Percentiles rank a stretch among this genome's conserved stretches.
phyloP scores from a whole-genome alignment of 2,329 filamentous ascomycete species.

The Pseudogymnoascus sp. region DNA sequence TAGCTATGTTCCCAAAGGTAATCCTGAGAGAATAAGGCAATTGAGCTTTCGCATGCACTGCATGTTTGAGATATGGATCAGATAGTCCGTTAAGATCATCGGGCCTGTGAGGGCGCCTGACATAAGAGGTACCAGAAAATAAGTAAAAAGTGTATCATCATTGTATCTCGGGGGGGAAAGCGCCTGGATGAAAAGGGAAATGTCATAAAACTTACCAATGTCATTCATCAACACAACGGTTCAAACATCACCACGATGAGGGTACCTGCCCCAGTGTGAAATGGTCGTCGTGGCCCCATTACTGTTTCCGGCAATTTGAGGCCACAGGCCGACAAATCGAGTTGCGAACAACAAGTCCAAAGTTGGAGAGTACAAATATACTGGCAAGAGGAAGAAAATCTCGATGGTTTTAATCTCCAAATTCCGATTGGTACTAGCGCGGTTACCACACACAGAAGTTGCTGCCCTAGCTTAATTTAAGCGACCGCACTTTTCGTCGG shows the following conservation, averaged over 20 bases:
- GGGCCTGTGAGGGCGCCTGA: slow-evolving; percentile 59
- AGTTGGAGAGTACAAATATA: background rate
- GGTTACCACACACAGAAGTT: background rate
- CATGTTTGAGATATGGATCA: slow-evolving; percentile 43
- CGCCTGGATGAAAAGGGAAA: background rate
- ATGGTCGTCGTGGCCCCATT: background rate
- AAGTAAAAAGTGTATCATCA: slow-evolving; percentile 69
- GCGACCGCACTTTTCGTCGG: slow-evolving; percentile 11
- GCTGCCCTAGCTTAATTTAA: slow-evolving; percentile 13
- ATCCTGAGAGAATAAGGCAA: background rate
- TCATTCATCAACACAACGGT: background rate
- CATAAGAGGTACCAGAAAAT: slow-evolving; percentile 99
- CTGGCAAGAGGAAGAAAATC: slow-evolving; percentile 8
- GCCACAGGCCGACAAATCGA: background rate
- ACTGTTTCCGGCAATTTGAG: background rate
- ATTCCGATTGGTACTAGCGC: slow-evolving; percentile 4
- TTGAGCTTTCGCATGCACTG: slow-evolving; percentile 7
- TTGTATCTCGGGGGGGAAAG: slow-evolving; percentile 25
- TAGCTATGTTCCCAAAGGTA: background rate
- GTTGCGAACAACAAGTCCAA: background rate
- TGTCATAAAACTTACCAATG: background rate
- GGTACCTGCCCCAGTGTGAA: background rate
- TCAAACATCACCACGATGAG: background rate
- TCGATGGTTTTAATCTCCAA: slow-evolving; percentile 1
- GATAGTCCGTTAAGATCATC: slow-evolving; percentile 83